Evolutionary conservation across 306 rosid species (phyloP), one percentile per base, ranked within the genome.

Genomic region (Glycine tomentella): DNA sequence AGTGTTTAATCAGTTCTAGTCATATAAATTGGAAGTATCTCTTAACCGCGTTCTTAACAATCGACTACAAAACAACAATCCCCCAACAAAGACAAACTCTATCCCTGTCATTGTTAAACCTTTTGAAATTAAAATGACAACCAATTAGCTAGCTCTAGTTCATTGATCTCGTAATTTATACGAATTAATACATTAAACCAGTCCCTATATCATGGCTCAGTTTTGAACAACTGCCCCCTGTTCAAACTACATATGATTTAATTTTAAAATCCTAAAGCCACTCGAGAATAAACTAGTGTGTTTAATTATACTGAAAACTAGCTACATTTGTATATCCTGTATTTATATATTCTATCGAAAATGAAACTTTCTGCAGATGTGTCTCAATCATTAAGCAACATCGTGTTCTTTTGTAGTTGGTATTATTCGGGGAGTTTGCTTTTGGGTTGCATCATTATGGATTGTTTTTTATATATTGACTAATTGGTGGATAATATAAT

Each of bases 181-280:
- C 57, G 75, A 82, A 78, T 62, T 77, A 78, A 69, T 86, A 55
- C 56, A 74, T 78, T 64, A 53, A 78, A 79, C 68, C 86, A 81
- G 74, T 86, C 94, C 97, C 86, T 78, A 87, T 88, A 83, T 91
- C 80, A 65, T 69, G 94, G 89, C 85, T 84, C 58, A 45, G 87
- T 91, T 90, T 89, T 88, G 97, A 93, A 95, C 76, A 71, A 79
- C 57, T 95, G 98, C 92, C 83, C 84, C 97, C 94, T 80, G 51
- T 91, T 95, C 97, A 87, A 88, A 90, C 98, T 87, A 89, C 98
- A 93, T 42, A 13, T 56, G 20, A 70, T 50, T 44, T 57, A 2
- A 66, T 83, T 87, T 68, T 85, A 53, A 69, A 81, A 50, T 48
- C 0, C 33, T 3, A 58, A 83, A 69, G 55, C 57, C 70, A 51